Conservation (phyloP, 176 grass and related monocot genomes). For the Dendrocalamus sinicus region DNA sequence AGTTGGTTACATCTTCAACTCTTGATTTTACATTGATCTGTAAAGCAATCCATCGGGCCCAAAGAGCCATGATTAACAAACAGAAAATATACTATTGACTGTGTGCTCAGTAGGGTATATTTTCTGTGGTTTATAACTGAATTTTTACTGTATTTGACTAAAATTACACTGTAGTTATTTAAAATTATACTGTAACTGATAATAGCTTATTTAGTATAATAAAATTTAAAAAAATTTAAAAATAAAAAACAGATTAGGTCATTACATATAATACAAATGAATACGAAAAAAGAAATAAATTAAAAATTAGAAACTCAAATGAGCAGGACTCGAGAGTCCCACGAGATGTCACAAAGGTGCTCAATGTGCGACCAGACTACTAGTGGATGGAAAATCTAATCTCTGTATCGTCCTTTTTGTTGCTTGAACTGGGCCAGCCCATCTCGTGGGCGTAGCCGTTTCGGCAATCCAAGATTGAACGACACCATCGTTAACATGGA, state of each 20-base stretch:
- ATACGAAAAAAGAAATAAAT: too few relatives aligned
- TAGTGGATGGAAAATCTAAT: background rate
- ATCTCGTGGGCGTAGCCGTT: background rate
- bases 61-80: background rate
- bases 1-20: too few relatives aligned
- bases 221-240: too few relatives aligned
- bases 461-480: background rate
- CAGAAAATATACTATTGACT: background rate
- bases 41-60: background rate
- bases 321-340: background rate
- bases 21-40: too few relatives aligned
- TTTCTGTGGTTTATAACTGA: rapidly evolving
- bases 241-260: too few relatives aligned
- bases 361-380: background rate
- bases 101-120: too few relatives aligned
- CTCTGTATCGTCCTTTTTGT: background rate
- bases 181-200: too few relatives aligned
- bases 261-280: too few relatives aligned
- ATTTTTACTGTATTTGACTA: rapidly evolving
- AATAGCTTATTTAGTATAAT: too few relatives aligned
- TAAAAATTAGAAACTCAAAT: too few relatives aligned
- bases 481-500: background rate
- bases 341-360: background rate
- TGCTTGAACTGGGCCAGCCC: background rate
- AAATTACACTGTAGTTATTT: too few relatives aligned